Evolutionary conservation across 768 basidiomycete species (phyloP).

Genomic region (Tulasnella sp.): DNA sequence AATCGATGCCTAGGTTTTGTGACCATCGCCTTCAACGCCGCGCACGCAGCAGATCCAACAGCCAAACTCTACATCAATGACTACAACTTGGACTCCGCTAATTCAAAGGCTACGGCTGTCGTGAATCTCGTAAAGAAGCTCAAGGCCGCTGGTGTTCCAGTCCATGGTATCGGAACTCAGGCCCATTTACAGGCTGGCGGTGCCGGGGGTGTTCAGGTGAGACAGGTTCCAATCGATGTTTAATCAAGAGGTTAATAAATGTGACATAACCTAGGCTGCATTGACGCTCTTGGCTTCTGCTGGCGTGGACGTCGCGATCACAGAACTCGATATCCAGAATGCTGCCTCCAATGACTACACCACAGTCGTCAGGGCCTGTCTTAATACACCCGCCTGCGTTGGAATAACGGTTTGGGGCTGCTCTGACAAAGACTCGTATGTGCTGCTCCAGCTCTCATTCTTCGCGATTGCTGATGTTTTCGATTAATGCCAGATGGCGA

Average conservation of each 20-base stretch:
- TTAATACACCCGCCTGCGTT: conserved; percentile 3
- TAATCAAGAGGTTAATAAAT: too few relatives aligned
- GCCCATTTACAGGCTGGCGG: conserved; percentile 6
- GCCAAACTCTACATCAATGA: conserved; percentile 23
- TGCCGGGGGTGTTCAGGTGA: conserved; percentile 1
- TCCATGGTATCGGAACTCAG: conserved; percentile 10
- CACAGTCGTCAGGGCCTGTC: conserved; percentile 5
- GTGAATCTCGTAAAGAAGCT: conserved; percentile 1
- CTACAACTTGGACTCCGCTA: conserved; percentile 12
- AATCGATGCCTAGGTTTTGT: conserved; percentile 29
- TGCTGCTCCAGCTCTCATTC: not conserved
- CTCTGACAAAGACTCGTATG: conserved; percentile 8
- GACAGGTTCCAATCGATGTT: too few relatives aligned
- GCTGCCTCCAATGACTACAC: not conserved
- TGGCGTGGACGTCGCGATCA: too few relatives aligned
- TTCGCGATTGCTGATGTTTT: not conserved
- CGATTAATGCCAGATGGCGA: conserved; percentile 4
- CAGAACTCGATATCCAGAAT: conserved; percentile 8
- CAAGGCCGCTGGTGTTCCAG: conserved; percentile 4
- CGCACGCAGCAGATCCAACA: conserved; percentile 37
- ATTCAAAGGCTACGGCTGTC: conserved; percentile 1
- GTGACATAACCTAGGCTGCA: too few relatives aligned
- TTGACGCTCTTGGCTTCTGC: not conserved
- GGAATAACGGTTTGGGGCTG: conserved; percentile 12
- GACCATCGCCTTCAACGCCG: conserved; percentile 40